Base-by-base conservation (phyloP, 768 basidiomycete genomes). In the Podaxis sp. region DNA sequence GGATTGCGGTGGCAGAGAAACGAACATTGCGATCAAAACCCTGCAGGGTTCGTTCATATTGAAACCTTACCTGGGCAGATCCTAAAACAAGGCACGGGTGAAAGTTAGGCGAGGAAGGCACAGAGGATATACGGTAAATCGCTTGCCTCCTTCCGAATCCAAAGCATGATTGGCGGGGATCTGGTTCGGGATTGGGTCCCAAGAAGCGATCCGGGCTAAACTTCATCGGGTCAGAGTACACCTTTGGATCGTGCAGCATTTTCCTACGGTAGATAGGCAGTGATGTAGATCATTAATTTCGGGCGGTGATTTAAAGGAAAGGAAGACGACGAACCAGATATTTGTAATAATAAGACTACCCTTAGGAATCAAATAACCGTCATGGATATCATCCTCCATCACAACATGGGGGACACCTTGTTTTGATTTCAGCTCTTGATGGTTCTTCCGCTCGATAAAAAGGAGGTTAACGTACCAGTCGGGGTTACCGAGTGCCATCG, bases 171-270 rank as follows among this genome's bases (percentile, higher is more conserved):
- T 71, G 69, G 20, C 77, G 76, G 17, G 84, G 81, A 56, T 84
- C 82, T 20, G 56, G 66, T 63, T 82, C 78, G 5, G 78, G 74
- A 33, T 73, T 66, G n/a, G 75, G 68, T 7, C 73, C 73, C 20
- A 85, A 69, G 71, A 82, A 84, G 11, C 84, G 75, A 28, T 79
- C 77, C 1, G 84, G 84, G 20, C 75, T 76, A 68, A 85, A 85
- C 12, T 58, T 65, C 64, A 75, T 72, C 0, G 84, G 83, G 24
- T 82, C 74, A 15, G 76, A 63, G 66, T 83, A 84, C 12, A 69
- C 72, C 20, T 60, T 64, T 3, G 78, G 72, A 67, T 85, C 80
- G 58, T 79, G 80, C 7, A 75, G 63, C 68, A 84, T 79, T 46
- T 71, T 67, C 81, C 81, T 71, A 48, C 11, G 13, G 53, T 50